phyloP scores from a whole-genome alignment of 306 rosid genomes.

The Inga oerstediana region DNA sequence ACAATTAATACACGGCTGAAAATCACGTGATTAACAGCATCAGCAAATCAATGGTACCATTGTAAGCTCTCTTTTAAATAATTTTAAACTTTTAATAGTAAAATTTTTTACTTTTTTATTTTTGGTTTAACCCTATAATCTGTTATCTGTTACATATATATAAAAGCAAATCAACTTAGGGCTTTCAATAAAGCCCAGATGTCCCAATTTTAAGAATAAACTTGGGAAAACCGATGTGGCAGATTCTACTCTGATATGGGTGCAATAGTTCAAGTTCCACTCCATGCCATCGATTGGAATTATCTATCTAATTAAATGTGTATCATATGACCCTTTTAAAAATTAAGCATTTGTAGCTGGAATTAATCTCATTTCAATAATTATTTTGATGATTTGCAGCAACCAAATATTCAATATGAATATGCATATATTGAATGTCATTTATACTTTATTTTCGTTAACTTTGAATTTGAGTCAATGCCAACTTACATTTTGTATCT shows the following conservation, averaged over 20 bases:
- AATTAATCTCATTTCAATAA: not conserved
- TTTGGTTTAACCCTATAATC: not conserved
- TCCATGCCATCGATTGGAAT: not conserved
- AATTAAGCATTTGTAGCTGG: not conserved
- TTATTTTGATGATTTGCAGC: not conserved
- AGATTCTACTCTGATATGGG: not conserved
- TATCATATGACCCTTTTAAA: not conserved
- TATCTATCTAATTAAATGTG: not conserved
- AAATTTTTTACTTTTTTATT: not conserved
- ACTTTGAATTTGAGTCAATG: not conserved
- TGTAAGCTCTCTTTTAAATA: not conserved
- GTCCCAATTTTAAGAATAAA: not conserved
- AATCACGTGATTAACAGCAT: not conserved
- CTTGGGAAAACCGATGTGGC: not conserved
- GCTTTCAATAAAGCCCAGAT: not conserved
- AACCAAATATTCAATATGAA: not conserved
- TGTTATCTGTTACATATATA: not conserved
- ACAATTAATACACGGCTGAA: not conserved
- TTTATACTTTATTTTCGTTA: not conserved
- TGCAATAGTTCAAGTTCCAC: not conserved
- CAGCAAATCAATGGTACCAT: not conserved
- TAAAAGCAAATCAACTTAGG: not conserved
- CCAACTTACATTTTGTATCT: not conserved
- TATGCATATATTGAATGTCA: not conserved
- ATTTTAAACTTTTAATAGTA: not conserved